These are phyloP conservation scores for Entomortierella lignicola DNA, from an alignment of 192 early-diverging fungal species.

Conservation along the genomic window DNA sequence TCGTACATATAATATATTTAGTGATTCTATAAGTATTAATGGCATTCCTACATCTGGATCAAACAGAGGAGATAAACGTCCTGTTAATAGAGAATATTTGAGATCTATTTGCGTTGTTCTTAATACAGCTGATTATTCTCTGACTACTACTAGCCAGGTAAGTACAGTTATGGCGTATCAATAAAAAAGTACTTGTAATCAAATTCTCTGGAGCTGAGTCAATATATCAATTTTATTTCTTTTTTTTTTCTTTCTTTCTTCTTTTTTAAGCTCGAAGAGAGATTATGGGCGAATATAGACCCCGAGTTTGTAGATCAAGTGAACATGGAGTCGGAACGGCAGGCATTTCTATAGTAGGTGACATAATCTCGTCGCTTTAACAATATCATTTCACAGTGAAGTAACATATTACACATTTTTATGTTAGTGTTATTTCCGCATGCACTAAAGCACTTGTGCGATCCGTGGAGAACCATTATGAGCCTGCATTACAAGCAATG, in stretches of 20 bases:
- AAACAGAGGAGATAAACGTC: constrained; percentile 70
- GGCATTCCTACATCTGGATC: not conserved
- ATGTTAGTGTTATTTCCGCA: constrained; percentile 67
- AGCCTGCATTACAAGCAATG: constrained; percentile 79
- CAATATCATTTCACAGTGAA: not conserved
- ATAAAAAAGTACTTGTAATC: not conserved
- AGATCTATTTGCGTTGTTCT: constrained; percentile 80
- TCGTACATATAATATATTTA: not conserved
- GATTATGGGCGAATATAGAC: constrained; percentile 87
- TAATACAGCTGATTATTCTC: constrained; percentile 97
- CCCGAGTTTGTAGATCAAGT: constrained; percentile 74
- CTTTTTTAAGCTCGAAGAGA: constrained; percentile 85
- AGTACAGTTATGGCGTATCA: not conserved
- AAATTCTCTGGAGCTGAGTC: not conserved
- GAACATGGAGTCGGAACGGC: constrained; percentile 78
- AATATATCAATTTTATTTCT: not conserved
- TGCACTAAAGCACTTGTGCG: constrained; percentile 76
- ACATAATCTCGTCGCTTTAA: not conserved
- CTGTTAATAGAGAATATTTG: constrained; percentile 75
- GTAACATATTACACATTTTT: not conserved
- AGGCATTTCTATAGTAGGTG: constrained; percentile 80
- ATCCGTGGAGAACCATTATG: constrained; percentile 74
- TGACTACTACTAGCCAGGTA: constrained; percentile 81
- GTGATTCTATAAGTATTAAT: not conserved
- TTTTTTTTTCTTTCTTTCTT: not conserved